A percentile compares a stretch with the other conserved stretches of the same genome.
These are phyloP conservation scores for Sugiyamaella sp. DNA, from an alignment of 1,139 yeast species.

Conservation along the genomic window DNA sequence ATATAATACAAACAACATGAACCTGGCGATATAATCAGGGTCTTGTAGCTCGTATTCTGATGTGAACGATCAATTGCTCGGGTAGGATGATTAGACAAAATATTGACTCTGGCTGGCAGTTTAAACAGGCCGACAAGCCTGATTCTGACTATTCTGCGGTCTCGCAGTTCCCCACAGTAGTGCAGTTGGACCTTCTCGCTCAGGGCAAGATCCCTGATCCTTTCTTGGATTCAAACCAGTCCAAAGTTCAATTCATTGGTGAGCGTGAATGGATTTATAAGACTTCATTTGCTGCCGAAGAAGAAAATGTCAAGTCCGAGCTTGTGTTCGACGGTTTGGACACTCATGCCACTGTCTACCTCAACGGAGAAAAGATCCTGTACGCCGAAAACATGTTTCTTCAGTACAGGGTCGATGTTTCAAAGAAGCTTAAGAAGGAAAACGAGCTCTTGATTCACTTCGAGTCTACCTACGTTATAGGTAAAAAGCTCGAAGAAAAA, in stretches of 20 bases:
- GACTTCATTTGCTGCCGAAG: slow-evolving; percentile 28
- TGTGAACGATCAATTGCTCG: not conserved
- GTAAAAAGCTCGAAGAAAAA: slow-evolving; percentile 33
- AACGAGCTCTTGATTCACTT: slow-evolving; percentile 36
- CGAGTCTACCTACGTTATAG: slow-evolving; percentile 37
- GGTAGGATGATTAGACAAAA: slow-evolving; percentile 8
- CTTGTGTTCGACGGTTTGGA: slow-evolving; percentile 50
- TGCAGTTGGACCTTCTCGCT: slow-evolving; percentile 42
- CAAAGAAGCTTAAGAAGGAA: slow-evolving; percentile 47
- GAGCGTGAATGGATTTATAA: slow-evolving; percentile 40
- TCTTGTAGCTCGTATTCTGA: not conserved
- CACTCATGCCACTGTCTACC: slow-evolving; percentile 47
- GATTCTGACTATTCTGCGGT: slow-evolving; percentile 24
- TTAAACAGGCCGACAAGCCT: slow-evolving; percentile 20
- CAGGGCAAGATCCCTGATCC: slow-evolving; percentile 50
- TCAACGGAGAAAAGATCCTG: slow-evolving; percentile 45
- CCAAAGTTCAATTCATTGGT: slow-evolving; percentile 52
- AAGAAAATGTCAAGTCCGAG: slow-evolving; percentile 27
- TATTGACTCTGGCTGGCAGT: slow-evolving; percentile 19
- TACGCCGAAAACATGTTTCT: slow-evolving; percentile 48
- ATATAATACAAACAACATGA: not conserved
- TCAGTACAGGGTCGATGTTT: slow-evolving; percentile 34
- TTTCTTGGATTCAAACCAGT: slow-evolving; percentile 48
- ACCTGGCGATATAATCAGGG: not conserved
- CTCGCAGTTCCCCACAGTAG: slow-evolving; percentile 35